Evolutionary conservation across 768 basidiomycete genomes (phyloP).

Genomic region (Boletus edulis): DNA sequence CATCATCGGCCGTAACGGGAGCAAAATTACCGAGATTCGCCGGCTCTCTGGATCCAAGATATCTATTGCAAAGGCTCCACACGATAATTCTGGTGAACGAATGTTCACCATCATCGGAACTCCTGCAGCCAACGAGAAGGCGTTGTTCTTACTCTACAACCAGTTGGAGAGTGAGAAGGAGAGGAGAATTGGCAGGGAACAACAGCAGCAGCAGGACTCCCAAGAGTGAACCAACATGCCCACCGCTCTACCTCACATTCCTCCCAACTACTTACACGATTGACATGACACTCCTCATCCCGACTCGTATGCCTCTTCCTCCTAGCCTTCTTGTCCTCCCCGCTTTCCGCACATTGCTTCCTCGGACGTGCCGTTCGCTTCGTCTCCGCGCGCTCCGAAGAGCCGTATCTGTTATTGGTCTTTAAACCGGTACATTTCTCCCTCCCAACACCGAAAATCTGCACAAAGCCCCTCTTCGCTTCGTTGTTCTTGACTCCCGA

Average conservation of each 20-base stretch:
- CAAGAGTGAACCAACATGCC: constrained; percentile 36
- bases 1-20: constrained; percentile 93
- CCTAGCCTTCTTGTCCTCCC: constrained; percentile 28
- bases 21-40: constrained; percentile 99
- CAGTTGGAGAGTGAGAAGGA: constrained; percentile 97
- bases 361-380: constrained; percentile 7
- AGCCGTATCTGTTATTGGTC: constrained; percentile 23
- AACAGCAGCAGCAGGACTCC: constrained; percentile 68
- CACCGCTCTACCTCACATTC: background rate
- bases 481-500: constrained; percentile 30
- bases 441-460: constrained; percentile 19
- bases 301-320: constrained; percentile 25
- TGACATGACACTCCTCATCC: constrained; percentile 13
- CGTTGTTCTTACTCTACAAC: constrained; percentile 94
- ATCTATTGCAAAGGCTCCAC: constrained; percentile 98
- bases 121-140: constrained; percentile 96
- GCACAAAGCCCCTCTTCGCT: constrained; percentile 18
- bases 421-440: constrained; percentile 22
- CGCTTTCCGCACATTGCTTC: constrained; percentile 13
- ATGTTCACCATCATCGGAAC: constrained; percentile 99
- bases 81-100: constrained; percentile 97
- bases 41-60: constrained; percentile 97
- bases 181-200: constrained; percentile 82
- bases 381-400: constrained; percentile 12
- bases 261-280: constrained; percentile 10